Conservation (phyloP, 1,139 yeast genomes). For the Kodamaea sp. region DNA sequence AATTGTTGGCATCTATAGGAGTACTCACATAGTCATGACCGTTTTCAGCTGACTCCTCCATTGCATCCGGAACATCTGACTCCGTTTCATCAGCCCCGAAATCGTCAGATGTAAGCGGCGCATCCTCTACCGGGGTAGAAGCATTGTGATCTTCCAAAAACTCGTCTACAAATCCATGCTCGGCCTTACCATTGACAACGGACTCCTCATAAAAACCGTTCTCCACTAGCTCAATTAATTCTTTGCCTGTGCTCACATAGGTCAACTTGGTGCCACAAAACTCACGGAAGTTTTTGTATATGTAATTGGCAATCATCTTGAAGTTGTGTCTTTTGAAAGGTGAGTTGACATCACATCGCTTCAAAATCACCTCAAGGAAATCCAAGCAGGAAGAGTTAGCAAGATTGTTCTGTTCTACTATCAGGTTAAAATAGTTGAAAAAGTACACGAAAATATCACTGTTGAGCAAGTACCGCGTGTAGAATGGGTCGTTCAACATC, state of each 20-base stretch:
- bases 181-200: conserved; percentile 5
- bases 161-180: conserved; percentile 24
- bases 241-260: conserved; percentile 35
- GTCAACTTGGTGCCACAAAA: conserved; percentile 32
- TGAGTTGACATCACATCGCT: conserved; percentile 26
- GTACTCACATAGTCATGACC: background rate
- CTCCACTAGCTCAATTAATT: conserved; percentile 32
- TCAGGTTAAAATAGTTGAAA: conserved; percentile 51
- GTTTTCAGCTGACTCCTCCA: no score
- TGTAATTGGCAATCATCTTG: conserved; percentile 48
- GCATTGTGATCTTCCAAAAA: conserved; percentile 21
- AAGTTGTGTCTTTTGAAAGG: conserved; percentile 37
- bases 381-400: conserved; percentile 79
- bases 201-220: conserved; percentile 22
- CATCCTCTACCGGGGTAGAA: conserved; percentile 25
- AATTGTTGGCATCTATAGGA: no score
- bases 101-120: background rate
- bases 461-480: conserved; percentile 57
- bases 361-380: conserved; percentile 56
- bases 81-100: background rate
- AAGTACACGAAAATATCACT: conserved; percentile 53
- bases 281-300: conserved; percentile 45
- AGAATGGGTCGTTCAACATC: conserved; percentile 59
- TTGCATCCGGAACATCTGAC: no score
- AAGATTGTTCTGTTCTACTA: conserved; percentile 57